These are phyloP conservation scores for Dactylellina leptospora DNA, from an alignment of 2,329 filamentous ascomycete genomes.

Conservation along the genomic window DNA sequence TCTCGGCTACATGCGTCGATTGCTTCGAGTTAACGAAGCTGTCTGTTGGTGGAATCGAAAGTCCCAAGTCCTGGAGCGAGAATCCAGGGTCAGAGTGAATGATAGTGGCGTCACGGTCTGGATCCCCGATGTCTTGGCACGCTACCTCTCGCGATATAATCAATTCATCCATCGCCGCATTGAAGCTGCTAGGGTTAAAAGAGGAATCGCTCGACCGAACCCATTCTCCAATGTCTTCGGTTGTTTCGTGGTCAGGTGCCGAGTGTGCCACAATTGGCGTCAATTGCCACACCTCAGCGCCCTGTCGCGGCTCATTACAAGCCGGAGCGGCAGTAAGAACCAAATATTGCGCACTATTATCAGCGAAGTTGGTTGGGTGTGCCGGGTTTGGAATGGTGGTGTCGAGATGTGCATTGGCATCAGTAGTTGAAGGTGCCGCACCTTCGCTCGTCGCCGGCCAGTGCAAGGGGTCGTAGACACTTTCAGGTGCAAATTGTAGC, in stretches of 20 bases:
- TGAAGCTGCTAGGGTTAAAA: slow-evolving; percentile 17
- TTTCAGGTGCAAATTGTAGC: slow-evolving; percentile 23
- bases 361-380: slow-evolving; percentile 6
- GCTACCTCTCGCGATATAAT: slow-evolving; percentile 16
- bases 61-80: slow-evolving; percentile 20
- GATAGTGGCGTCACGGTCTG: neutral
- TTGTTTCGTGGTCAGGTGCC: slow-evolving; percentile 2
- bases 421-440: neutral
- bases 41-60: slow-evolving; percentile 12
- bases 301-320: slow-evolving; percentile 20
- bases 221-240: slow-evolving; percentile 22
- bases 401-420: slow-evolving; percentile 7
- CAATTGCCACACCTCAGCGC: slow-evolving; percentile 29
- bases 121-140: slow-evolving; percentile 21
- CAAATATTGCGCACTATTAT: slow-evolving; percentile 14
- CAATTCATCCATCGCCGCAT: slow-evolving; percentile 22
- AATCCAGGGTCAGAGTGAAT: slow-evolving; percentile 10
- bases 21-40: slow-evolving; percentile 27
- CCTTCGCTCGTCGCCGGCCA: slow-evolving; percentile 13
- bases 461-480: slow-evolving; percentile 15
- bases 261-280: slow-evolving; percentile 42
- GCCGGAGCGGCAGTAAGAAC: slow-evolving; percentile 32
- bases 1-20: slow-evolving; percentile 11
- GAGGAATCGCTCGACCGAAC: slow-evolving; percentile 25
- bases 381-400: slow-evolving; percentile 30